phyloP scores from a whole-genome alignment of 208 protist species.

The Leishmania tarentolae region DNA sequence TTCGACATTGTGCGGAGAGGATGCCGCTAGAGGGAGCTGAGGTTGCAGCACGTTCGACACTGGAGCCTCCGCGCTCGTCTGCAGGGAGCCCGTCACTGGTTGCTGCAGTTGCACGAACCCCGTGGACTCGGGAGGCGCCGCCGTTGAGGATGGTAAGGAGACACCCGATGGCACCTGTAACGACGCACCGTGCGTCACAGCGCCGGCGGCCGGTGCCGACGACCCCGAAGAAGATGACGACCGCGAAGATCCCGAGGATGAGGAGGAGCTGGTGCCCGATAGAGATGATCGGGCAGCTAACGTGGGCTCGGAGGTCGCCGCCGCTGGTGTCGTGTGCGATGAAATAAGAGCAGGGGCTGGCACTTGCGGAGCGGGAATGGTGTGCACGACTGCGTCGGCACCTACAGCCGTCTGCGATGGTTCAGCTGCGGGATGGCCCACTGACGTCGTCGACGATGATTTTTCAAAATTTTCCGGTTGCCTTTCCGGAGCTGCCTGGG shows the following conservation, averaged over 20 bases:
- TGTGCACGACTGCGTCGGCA: not conserved
- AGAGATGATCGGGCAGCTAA: not conserved
- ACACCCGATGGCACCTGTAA: not conserved
- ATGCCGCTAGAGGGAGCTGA: not conserved
- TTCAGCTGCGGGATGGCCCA: not conserved
- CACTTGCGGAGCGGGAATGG: slow-evolving; percentile 2
- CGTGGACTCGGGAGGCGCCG: not conserved
- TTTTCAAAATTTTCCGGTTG: not conserved
- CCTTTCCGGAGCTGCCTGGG: not conserved
- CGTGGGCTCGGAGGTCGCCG: not conserved
- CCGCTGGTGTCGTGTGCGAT: not conserved
- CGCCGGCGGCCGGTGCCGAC: slow-evolving; percentile 5
- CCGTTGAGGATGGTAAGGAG: not conserved
- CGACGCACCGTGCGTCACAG: not conserved
- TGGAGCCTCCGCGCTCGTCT: not conserved
- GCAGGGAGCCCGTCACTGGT: not conserved
- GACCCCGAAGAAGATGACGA: slow-evolving; percentile 1
- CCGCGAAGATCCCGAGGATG: slow-evolving; percentile 1
- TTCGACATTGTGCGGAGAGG: not conserved
- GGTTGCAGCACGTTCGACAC: not conserved
- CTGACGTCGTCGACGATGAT: not conserved
- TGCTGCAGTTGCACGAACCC: not conserved
- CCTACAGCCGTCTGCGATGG: not conserved
- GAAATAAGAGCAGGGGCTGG: not conserved
- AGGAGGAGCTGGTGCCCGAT: slow-evolving; percentile 1